Evolutionary conservation across 768 basidiomycete genomes (phyloP).

Genomic region (Amanita thiersii): DNA sequence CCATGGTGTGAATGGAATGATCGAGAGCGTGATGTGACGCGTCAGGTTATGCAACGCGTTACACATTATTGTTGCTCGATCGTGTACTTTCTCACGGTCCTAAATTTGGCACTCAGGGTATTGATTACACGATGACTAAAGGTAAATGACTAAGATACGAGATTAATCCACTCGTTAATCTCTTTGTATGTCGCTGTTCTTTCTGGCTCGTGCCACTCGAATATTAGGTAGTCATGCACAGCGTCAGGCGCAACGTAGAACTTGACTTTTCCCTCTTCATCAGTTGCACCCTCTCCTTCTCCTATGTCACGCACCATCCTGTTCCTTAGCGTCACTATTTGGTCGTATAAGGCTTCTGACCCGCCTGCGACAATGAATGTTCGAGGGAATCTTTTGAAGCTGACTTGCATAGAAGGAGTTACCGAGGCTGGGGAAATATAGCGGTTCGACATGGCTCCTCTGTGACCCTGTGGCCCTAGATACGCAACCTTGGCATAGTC

Average conservation of each 20-base stretch:
- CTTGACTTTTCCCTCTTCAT: conserved; percentile 15
- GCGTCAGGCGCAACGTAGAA: conserved; percentile 8
- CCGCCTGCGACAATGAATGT: conserved; percentile 42
- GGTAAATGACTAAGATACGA: too few species aligned
- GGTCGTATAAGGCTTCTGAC: conserved; percentile 29
- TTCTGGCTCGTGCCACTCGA: conserved; percentile 35
- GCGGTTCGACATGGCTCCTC: conserved; percentile 25
- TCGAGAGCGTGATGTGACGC: neutral
- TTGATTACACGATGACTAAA: too few species aligned
- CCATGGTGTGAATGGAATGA: too few species aligned
- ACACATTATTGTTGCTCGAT: too few species aligned
- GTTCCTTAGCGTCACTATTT: conserved; percentile 26
- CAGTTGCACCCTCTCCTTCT: conserved; percentile 15
- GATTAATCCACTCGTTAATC: conserved; percentile 2
- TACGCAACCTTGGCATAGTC: conserved; percentile 25
- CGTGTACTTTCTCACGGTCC: too few species aligned
- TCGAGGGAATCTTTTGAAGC: conserved; percentile 41
- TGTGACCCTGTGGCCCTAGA: conserved; percentile 29
- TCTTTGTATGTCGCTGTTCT: conserved; percentile 3
- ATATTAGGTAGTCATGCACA: conserved; percentile 18
- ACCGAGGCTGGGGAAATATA: conserved; percentile 43
- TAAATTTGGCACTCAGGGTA: too few species aligned
- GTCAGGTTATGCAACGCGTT: too few species aligned
- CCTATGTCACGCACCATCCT: conserved; percentile 37
- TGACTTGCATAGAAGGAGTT: conserved; percentile 16